Conservation (phyloP, 345 rosid species). For the Schrenkiella parvula region DNA sequence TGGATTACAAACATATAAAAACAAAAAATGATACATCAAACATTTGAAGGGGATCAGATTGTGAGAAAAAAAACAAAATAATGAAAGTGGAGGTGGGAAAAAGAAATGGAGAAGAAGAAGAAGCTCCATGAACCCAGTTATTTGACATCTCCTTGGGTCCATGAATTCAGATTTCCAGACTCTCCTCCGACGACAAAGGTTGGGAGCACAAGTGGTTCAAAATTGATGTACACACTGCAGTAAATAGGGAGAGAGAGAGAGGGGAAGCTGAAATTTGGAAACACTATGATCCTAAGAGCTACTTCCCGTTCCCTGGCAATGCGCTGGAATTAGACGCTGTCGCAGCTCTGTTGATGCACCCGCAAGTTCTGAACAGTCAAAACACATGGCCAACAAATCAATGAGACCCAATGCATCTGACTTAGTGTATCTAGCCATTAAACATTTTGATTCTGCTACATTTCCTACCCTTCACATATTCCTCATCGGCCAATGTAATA, state of each 20-base stretch:
- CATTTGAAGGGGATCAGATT: conserved; percentile 17
- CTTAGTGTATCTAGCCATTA: background rate
- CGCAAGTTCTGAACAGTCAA: conserved; percentile 62
- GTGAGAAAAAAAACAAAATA: background rate
- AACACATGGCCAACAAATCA: background rate
- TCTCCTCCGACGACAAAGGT: conserved; percentile 9
- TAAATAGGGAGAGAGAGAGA: background rate
- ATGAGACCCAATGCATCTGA: background rate
- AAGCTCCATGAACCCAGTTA: conserved; percentile 25
- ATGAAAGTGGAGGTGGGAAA: background rate
- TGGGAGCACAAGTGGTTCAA: conserved; percentile 33
- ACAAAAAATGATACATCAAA: conserved; percentile 33
- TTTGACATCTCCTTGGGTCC: conserved; percentile 13
- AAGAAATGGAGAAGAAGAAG: background rate
- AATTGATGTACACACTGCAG: conserved; percentile 34
- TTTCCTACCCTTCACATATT: background rate
- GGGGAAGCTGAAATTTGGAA: conserved; percentile 21
- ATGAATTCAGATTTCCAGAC: conserved; percentile 16
- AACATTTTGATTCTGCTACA: background rate
- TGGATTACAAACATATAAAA: conserved; percentile 24
- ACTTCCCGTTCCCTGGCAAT: conserved; percentile 35
- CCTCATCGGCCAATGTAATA: background rate
- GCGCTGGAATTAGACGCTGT: conserved; percentile 74
- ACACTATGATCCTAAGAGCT: conserved; percentile 31
- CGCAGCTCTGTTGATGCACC: conserved; percentile 77